Conservation (phyloP, 176 grass and related monocot species). For the Cocos nucifera region DNA sequence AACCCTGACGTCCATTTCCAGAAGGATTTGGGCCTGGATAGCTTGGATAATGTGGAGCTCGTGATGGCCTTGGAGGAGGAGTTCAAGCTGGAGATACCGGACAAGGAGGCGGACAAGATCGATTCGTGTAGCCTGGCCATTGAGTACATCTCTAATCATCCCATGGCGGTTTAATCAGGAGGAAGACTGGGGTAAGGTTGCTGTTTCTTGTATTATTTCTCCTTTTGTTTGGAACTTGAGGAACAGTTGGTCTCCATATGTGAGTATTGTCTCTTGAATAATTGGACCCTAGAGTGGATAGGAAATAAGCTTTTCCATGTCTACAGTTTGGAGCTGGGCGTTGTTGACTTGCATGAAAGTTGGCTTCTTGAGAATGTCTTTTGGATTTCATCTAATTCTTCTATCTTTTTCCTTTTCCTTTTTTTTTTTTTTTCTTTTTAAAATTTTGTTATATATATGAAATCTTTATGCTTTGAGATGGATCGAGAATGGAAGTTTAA, state of each 20-base stretch:
- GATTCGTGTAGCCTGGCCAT: slow-evolving; percentile 60
- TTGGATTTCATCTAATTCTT: too few relatives aligned
- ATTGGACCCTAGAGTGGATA: slow-evolving; percentile 1
- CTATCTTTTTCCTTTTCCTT: too few relatives aligned
- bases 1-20: slow-evolving; percentile 53
- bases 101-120: slow-evolving; percentile 58
- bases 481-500: too few relatives aligned
- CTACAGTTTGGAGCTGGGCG: too few relatives aligned
- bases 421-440: too few relatives aligned
- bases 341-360: too few relatives aligned
- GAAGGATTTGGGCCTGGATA: slow-evolving; percentile 70
- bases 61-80: slow-evolving; percentile 81
- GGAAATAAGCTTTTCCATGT: not conserved
- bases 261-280: not conserved
- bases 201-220: not conserved
- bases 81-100: slow-evolving; percentile 84
- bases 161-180: slow-evolving; percentile 41
- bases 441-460: too few relatives aligned
- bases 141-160: slow-evolving; percentile 63
- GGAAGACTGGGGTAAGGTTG: not conserved
- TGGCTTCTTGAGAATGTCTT: too few relatives aligned
- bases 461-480: too few relatives aligned
- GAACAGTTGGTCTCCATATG: not conserved
- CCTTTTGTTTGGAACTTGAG: not conserved
- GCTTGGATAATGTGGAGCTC: slow-evolving; percentile 72